Base-by-base conservation (phyloP, 2,329 filamentous ascomycete species). In the Ophiognomonia clavigignenti-juglandacearum region DNA sequence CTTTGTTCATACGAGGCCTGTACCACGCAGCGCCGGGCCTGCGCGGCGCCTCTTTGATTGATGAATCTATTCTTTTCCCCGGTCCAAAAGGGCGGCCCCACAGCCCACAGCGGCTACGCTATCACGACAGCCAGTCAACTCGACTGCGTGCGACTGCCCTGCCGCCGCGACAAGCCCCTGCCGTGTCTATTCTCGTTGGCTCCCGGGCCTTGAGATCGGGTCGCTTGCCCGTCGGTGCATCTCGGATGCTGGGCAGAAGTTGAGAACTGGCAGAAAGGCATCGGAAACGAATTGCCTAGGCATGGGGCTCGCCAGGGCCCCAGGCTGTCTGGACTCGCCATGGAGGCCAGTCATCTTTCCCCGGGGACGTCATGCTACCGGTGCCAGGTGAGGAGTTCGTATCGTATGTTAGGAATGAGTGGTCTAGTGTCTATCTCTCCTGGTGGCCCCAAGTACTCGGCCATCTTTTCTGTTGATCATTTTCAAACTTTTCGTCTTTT, bases 61-160 rank as follows among this genome's bases (percentile, higher is more conserved):
- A n/a, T n/a, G n/a, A n/a, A n/a, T n/a, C n/a, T n/a, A n/a, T n/a
- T n/a, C n/a, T n/a, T n/a, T n/a, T n/a, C n/a, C n/a, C n/a, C n/a
- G n/a, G n/a, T n/a, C n/a, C n/a, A n/a, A n/a, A n/a, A n/a, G n/a
- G n/a, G n/a, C n/a, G 35, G 31, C 31, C 14, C 31, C 40, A 34
- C 41, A 43, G 31, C n/a, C 23, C 26, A 36, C 14, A 27, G 49
- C 49, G 49, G 41, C 41, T 48, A 43, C 40, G n/a, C n/a, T n/a
- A n/a, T n/a, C 34, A 39, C 45, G 20, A 51, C 34, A 38, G 43
- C 50, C 50, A 52, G 42, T 52, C 50, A 29, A 24, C 39, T 32
- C 43, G 46, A 52, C 50, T 49, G 42, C 26, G n/a, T 46, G 18
- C 42, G 38, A 41, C 31, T 40, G 26, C 48, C 45, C 49, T 51